A percentile compares a stretch with the other conserved stretches of the same genome.
phyloP scores from a whole-genome alignment of 345 rosid species.

The Murraya paniculata region DNA sequence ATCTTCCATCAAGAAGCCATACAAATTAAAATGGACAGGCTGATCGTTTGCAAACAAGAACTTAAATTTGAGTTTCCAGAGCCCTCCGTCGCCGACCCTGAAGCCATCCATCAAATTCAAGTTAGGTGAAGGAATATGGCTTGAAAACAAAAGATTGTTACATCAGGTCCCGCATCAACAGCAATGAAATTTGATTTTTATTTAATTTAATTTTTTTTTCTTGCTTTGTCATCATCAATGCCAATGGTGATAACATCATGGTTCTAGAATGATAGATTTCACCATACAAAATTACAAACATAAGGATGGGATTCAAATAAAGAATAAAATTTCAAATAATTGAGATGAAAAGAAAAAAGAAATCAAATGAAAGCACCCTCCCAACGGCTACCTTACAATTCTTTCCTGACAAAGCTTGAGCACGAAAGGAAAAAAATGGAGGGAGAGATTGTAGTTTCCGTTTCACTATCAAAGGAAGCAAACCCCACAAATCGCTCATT shows the following conservation, averaged over 20 bases:
- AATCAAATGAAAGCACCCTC: slow-evolving; percentile 50
- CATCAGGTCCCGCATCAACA: slow-evolving; percentile 5
- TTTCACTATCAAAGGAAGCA: slow-evolving; percentile 33
- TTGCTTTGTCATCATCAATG: slow-evolving; percentile 12
- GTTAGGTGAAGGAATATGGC: background rate
- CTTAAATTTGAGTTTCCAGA: background rate
- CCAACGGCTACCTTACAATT: slow-evolving; percentile 44
- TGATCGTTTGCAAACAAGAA: background rate
- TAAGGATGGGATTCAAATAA: background rate
- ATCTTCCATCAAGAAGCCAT: too few relatives aligned
- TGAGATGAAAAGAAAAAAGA: background rate
- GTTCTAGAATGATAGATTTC: slow-evolving; percentile 6
- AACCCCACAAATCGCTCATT: slow-evolving; percentile 18
- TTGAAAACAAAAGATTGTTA: background rate
- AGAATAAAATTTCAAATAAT: background rate
- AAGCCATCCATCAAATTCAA: background rate
- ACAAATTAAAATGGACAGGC: too few relatives aligned
- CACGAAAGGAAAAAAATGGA: slow-evolving; percentile 21
- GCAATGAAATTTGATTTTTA: background rate
- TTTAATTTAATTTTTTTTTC: background rate
- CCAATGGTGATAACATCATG: background rate
- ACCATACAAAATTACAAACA: background rate
- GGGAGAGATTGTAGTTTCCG: slow-evolving; percentile 28
- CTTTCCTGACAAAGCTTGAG: slow-evolving; percentile 14
- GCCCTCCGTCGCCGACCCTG: background rate